Evolutionary conservation across 192 early-diverging fungal species (phyloP), one percentile per base, ranked within the genome.

Genomic region (Helicostylum pulchrum): DNA sequence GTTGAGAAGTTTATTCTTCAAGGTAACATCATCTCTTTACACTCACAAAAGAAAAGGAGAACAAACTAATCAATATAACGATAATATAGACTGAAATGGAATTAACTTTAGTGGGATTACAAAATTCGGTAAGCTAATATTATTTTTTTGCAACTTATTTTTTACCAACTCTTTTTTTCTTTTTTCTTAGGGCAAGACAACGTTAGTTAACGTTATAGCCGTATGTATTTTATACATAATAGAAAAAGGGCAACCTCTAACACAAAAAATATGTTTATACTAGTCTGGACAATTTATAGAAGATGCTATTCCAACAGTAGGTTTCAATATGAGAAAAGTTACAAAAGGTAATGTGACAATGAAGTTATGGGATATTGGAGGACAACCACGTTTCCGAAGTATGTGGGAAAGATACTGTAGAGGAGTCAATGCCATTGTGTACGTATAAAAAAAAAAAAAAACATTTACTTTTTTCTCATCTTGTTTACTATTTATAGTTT

Each of bases 351-450:
- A 92, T 52, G 94, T 99, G 32, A 92, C 90, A 14, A 97, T 99
- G 94, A 98, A 98, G 74, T 78, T 99, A 62, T 99, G 97, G 97
- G 97, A 99, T 78, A 87, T 99, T 74, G 97, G 97, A 45, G 97
- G 97, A 9, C 97, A 99, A 73, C 91, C 96, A 50, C 79, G 97
- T 64, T 98, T 99, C 79, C 75, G 97, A 50, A 93, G 89, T 76
- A 99, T 98, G 96, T 99, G 97, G 89, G 88, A 90, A 65, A 74
- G 88, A 66, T 91, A 90, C 71, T 90, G 88, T 64, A 75, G 88
- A 76, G 94, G 96, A 36, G 97, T 98, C 39, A 96, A 99, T 70
- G 93, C 95, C 3, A 99, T 99, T 65, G 96, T 99, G 88, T 94
- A 80, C 73, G 89, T 36, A 31, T 30, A 20, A 10, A 8, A 47